Percentiles rank a stretch among this genome's conserved stretches.
These are phyloP conservation scores for Pythium phragmiticola DNA, from an alignment of 352 stramenopile genomes.

Conservation along the genomic window DNA sequence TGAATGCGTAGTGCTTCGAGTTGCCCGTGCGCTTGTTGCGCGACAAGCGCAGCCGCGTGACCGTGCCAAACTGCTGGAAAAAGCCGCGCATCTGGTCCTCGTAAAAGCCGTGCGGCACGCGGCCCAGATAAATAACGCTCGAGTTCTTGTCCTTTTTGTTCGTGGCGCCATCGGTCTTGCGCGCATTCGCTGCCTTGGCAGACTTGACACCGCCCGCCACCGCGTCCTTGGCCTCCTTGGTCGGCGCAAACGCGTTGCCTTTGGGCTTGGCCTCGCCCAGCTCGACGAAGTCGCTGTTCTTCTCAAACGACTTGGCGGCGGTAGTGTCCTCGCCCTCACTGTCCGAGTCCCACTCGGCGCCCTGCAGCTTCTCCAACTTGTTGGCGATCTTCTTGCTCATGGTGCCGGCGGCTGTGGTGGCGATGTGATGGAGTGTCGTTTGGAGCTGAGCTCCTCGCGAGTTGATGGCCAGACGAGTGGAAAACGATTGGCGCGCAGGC, in stretches of 20 bases:
- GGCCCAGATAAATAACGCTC: constrained; percentile 96
- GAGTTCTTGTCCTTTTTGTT: constrained; percentile 41
- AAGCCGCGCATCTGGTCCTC: constrained; percentile 95
- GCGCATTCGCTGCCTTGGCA: constrained; percentile 22
- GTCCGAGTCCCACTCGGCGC: constrained; percentile 85
- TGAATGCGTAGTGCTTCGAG: constrained; percentile 96
- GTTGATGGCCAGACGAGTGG: background rate
- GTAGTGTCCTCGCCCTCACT: constrained; percentile 55
- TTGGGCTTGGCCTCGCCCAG: constrained; percentile 44
- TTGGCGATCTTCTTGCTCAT: constrained; percentile 78
- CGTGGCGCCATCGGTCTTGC: constrained; percentile 15
- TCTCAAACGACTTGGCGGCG: constrained; percentile 37
- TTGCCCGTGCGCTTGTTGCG: constrained; percentile 94
- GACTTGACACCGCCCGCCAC: constrained; percentile 29
- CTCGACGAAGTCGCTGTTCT: constrained; percentile 51
- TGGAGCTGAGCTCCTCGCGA: constrained; percentile 8
- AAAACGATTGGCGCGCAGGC: constrained; percentile 37
- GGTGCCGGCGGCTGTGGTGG: constrained; percentile 7
- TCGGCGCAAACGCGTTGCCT: constrained; percentile 22
- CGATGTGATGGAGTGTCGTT: constrained; percentile 17
- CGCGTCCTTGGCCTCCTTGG: constrained; percentile 24
- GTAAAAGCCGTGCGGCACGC: constrained; percentile 96
- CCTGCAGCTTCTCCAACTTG: constrained; percentile 80
- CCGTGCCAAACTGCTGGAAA: constrained; percentile 95
- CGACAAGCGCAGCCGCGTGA: constrained; percentile 90